phyloP scores from a whole-genome alignment of 129 eudicot species.

The Pseudognaphalium luteoalbum region DNA sequence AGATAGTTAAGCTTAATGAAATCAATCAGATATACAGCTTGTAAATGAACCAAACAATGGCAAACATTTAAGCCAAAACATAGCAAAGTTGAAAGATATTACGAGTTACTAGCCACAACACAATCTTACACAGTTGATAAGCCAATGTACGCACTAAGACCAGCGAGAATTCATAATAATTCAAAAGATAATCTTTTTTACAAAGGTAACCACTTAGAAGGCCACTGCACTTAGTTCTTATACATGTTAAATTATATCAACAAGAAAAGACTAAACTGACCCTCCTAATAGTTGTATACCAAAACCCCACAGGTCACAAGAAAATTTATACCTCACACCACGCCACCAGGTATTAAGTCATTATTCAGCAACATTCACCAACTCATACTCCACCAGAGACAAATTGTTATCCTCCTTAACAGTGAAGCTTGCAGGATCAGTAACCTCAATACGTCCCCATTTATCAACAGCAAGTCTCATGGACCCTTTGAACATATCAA shows the following conservation, averaged over 20 bases:
- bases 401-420: conserved; percentile 83
- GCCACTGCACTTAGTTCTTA: conserved; percentile 42
- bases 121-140: conserved; percentile 23
- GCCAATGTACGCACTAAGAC: conserved; percentile 20
- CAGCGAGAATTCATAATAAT: conserved; percentile 25
- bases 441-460: conserved; percentile 77
- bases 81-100: not conserved
- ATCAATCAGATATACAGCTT: not conserved
- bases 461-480: conserved; percentile 86
- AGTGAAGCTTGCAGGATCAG: conserved; percentile 70
- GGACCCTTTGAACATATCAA: conserved; percentile 80
- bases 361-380: conserved; percentile 74
- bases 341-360: conserved; percentile 19
- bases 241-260: conserved; percentile 40
- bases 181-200: conserved; percentile 34
- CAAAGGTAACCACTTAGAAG: conserved; percentile 43
- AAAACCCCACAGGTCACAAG: conserved; percentile 40
- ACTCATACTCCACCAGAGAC: conserved; percentile 82
- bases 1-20: not conserved
- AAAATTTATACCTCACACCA: conserved; percentile 41
- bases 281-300: conserved; percentile 50
- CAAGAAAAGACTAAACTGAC: conserved; percentile 34
- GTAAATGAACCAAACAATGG: not conserved
- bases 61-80: not conserved
- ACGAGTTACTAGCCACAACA: conserved; percentile 13